Base-by-base conservation (phyloP, 371 early-diverging fungal genomes). In the Mucor ambiguus region DNA sequence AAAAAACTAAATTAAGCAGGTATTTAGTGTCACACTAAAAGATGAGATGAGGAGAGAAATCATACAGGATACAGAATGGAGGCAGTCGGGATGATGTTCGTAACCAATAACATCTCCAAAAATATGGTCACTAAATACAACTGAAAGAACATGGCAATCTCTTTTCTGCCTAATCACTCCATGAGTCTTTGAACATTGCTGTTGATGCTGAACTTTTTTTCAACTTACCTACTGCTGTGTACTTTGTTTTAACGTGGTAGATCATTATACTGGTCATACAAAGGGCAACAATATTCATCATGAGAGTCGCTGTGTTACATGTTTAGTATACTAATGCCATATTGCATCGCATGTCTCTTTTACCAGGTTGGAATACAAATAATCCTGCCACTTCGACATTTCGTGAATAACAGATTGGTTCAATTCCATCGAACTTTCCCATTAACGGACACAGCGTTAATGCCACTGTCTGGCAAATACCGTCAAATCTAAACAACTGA, bases 291-390 rank as follows among this genome's bases (percentile, higher is more conserved):
- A 94, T 63, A 65, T 93, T 84, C 64, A 95, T 90, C 46, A 94
- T 89, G 11, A 95, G 70, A 46, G 92, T 86, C 2, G 90, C 87
- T 85, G 58, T 26, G 54, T 18, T 32, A 6, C 18, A 41, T 41
- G 32, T 26, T 56, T 26, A 28, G 43, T 22, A 30, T 16, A 11
- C 28, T 30, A 29, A 20, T 12, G 26, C 14, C 10, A 58, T 11
- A 9, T 20, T 46, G 46, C 26, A 14, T 28, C 18, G 22, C 29
- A 29, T 54, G 55, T 54, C 18, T 61, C 37, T 33, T 22, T 75
- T 85, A 95, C 93, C 92, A 48, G 94, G 94, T 78, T 98, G 95
- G 78, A 97, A 97, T 56, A 97, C 85, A 35, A 96, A 84, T 43
- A 87, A 83, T 69, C 86, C 87, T 64, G 81, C 85, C 28, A 90